phyloP scores from a whole-genome alignment of 2,329 filamentous ascomycete genomes.

The Colletotrichum orbiculare region DNA sequence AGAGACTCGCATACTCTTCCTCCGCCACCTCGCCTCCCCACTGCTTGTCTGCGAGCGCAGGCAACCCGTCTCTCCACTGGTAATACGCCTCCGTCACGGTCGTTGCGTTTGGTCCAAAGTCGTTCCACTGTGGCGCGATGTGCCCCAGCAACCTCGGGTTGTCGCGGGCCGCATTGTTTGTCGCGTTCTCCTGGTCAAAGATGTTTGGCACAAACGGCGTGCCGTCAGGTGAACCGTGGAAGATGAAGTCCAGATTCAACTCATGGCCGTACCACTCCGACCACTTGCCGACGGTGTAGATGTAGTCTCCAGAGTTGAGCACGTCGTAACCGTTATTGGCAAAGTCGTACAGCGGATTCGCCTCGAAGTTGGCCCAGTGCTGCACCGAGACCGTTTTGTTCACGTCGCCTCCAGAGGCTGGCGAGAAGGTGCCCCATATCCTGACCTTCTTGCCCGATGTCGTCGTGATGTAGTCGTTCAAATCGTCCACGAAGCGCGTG shows the following conservation, averaged over 20 bases:
- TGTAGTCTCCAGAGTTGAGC: conserved; percentile 41
- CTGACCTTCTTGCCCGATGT: conserved; percentile 54
- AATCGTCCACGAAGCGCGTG: conserved; percentile 57
- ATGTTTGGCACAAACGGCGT: conserved; percentile 40
- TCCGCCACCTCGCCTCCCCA: conserved; percentile 40
- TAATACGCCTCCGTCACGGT: conserved; percentile 42
- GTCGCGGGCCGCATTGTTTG: conserved; percentile 36
- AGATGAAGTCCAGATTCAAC: conserved; percentile 38
- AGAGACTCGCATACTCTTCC: conserved; percentile 20
- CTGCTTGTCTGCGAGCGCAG: conserved; percentile 42
- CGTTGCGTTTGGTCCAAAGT: conserved; percentile 41
- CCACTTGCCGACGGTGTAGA: conserved; percentile 42
- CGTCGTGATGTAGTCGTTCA: conserved; percentile 48
- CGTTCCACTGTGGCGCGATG: conserved; percentile 42
- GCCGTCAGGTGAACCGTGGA: conserved; percentile 36
- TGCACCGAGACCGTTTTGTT: conserved; percentile 40
- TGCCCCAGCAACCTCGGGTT: conserved; percentile 37
- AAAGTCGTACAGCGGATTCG: conserved; percentile 38
- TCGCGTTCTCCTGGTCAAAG: conserved; percentile 37
- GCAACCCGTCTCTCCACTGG: conserved; percentile 40
- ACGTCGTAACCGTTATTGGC: conserved; percentile 40
- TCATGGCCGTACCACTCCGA: conserved; percentile 35
- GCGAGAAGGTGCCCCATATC: conserved; percentile 62
- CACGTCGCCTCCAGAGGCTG: conserved; percentile 29
- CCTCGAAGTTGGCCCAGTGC: conserved; percentile 49